Percentiles rank a stretch among this genome's conserved stretches.
phyloP scores from a whole-genome alignment of 192 early-diverging fungal genomes.

The Chytriomyces sp. region DNA sequence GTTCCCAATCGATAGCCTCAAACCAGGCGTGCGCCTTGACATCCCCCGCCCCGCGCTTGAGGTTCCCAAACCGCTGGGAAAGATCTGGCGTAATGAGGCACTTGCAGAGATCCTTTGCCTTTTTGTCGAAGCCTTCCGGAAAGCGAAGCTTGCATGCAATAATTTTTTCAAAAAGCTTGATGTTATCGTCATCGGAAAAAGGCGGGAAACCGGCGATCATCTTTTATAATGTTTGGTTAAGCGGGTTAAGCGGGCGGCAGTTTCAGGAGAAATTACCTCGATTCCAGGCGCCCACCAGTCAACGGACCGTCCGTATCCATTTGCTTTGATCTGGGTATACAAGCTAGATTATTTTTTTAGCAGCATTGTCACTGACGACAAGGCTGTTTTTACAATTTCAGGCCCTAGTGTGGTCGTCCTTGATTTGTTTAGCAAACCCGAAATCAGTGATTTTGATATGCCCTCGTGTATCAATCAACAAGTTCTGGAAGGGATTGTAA shows the following conservation, averaged over 20 bases:
- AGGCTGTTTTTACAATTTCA: slow-evolving; percentile 69
- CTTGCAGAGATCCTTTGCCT: slow-evolving; percentile 73
- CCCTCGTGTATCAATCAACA: slow-evolving; percentile 70
- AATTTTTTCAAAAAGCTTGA: slow-evolving; percentile 73
- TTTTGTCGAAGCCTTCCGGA: slow-evolving; percentile 68
- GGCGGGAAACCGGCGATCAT: slow-evolving; percentile 70
- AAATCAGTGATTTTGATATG: slow-evolving; percentile 89
- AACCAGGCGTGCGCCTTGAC: slow-evolving; percentile 96
- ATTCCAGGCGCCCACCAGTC: slow-evolving; percentile 99
- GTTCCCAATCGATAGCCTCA: slow-evolving; percentile 85
- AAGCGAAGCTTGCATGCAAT: slow-evolving; percentile 67
- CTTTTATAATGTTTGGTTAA: slow-evolving; percentile 16
- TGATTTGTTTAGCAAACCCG: slow-evolving; percentile 72
- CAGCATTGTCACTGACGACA: too few relatives aligned
- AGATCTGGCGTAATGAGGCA: slow-evolving; percentile 67
- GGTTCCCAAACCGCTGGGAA: slow-evolving; percentile 76
- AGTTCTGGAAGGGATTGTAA: slow-evolving; percentile 52
- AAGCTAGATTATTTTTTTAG: too few relatives aligned
- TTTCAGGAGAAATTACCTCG: slow-evolving; percentile 74
- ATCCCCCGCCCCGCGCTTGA: slow-evolving; percentile 72
- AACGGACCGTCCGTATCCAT: slow-evolving; percentile 94
- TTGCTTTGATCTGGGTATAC: slow-evolving; percentile 72
- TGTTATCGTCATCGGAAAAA: slow-evolving; percentile 68
- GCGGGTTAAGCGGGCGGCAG: neutral
- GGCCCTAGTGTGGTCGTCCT: slow-evolving; percentile 71